These are phyloP conservation scores for Coprinopsis marcescibilis DNA, from an alignment of 768 basidiomycete genomes.

Conservation along the genomic window DNA sequence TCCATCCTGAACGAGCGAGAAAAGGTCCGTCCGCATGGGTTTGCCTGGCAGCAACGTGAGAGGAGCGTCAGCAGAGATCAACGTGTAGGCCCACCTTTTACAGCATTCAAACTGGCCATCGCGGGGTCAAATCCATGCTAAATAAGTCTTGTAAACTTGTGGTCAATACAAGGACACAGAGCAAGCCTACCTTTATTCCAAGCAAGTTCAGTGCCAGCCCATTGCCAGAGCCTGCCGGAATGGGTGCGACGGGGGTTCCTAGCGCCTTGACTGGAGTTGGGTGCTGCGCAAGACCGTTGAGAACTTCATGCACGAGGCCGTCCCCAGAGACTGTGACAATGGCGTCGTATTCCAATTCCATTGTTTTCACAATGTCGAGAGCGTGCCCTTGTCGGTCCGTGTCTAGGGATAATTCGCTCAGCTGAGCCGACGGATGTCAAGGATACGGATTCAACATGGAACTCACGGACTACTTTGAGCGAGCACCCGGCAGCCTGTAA, in stretches of 20 bases:
- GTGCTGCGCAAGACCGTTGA: constrained; percentile 78
- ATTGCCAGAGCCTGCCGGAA: constrained; percentile 83
- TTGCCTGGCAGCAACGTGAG: constrained; percentile 38
- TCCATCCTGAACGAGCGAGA: constrained; percentile 65
- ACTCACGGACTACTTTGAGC: constrained; percentile 59
- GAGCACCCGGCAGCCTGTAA: constrained; percentile 60
- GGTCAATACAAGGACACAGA: neutral
- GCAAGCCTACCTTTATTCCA: constrained; percentile 48
- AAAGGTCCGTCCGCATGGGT: constrained; percentile 72
- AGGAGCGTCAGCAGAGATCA: constrained; percentile 1
- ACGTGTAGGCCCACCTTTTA: constrained; percentile 55
- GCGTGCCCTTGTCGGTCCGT: constrained; percentile 65
- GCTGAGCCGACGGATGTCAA: neutral
- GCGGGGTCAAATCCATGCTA: constrained; percentile 69
- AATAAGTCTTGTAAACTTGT: constrained; percentile 6
- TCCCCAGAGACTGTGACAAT: constrained; percentile 78
- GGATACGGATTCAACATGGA: too few species aligned
- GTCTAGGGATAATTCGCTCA: constrained; percentile 31
- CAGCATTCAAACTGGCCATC: constrained; percentile 66
- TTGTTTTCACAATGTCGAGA: constrained; percentile 49
- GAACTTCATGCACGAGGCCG: constrained; percentile 74
- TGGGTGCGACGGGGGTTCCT: constrained; percentile 63
- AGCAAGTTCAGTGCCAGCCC: constrained; percentile 68
- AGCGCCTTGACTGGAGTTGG: constrained; percentile 55
- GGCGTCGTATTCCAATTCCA: constrained; percentile 62